These are phyloP conservation scores for Carex pumila DNA, from an alignment of 176 grass and related monocot species.

Conservation along the genomic window DNA sequence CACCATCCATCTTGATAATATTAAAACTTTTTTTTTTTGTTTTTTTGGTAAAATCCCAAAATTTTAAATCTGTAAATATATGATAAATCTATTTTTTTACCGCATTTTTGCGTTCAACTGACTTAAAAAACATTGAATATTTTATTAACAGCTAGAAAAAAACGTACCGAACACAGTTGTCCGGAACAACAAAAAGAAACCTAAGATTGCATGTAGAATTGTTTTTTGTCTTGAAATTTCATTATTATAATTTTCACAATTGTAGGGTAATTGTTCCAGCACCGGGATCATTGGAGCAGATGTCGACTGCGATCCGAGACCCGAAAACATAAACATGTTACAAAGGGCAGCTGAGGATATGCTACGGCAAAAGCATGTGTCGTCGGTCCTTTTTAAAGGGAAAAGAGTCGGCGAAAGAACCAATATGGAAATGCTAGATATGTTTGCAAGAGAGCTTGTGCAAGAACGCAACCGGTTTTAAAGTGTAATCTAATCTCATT, in stretches of 20 bases:
- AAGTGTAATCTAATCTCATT: background rate
- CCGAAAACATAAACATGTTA: conserved; percentile 58
- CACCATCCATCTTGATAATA: background rate
- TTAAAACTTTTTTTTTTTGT: background rate
- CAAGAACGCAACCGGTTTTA: conserved; percentile 49
- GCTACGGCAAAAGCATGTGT: conserved; percentile 82
- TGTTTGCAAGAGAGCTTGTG: conserved; percentile 71
- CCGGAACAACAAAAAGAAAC: background rate
- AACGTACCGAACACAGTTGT: too few relatives aligned
- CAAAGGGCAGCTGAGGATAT: conserved; percentile 64
- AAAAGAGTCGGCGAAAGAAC: conserved; percentile 68
- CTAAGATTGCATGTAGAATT: background rate
- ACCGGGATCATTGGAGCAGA: conserved; percentile 44
- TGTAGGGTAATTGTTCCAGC: conserved; percentile 11
- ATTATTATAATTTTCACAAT: too few relatives aligned
- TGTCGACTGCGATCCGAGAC: conserved; percentile 53
- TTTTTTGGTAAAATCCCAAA: background rate
- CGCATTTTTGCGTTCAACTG: too few relatives aligned
- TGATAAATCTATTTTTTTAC: too few relatives aligned
- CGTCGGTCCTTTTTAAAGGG: conserved; percentile 84
- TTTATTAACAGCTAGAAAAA: too few relatives aligned
- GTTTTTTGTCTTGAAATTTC: background rate
- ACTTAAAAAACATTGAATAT: too few relatives aligned
- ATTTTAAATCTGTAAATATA: too few relatives aligned
- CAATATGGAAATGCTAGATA: conserved; percentile 85